Conservation (phyloP, 164 flowering plant species). For the Piper betle region DNA sequence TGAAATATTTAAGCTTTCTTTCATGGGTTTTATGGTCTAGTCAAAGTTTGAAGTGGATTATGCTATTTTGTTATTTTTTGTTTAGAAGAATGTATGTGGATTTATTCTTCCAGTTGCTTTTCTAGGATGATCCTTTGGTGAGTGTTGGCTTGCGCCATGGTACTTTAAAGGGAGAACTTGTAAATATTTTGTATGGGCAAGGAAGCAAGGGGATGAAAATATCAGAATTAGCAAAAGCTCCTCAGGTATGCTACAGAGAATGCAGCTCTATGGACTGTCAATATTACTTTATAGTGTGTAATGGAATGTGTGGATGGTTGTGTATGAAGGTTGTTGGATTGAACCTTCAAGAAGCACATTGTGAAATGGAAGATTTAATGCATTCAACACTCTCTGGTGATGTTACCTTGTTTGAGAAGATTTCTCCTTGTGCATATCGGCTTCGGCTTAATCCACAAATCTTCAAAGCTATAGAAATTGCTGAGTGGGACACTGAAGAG, state of each 20-base stretch:
- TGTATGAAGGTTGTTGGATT: slow-evolving; percentile 54
- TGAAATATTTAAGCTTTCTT: too few relatives aligned
- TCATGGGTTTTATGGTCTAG: too few relatives aligned
- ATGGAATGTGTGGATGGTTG: not conserved
- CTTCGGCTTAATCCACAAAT: slow-evolving; percentile 34
- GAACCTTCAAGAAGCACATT: slow-evolving; percentile 35
- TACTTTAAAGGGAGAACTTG: slow-evolving; percentile 75
- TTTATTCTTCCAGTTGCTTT: slow-evolving; percentile 2
- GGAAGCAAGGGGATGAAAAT: slow-evolving; percentile 69
- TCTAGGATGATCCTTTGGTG: slow-evolving; percentile 48
- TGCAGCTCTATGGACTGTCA: too few relatives aligned
- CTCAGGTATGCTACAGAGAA: slow-evolving; percentile 29
- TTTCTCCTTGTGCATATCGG: slow-evolving; percentile 66
- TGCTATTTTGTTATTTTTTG: not conserved
- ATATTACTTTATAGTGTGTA: not conserved
- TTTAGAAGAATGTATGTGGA: not conserved
- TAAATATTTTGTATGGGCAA: slow-evolving; percentile 44
- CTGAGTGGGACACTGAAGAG: slow-evolving; percentile 49
- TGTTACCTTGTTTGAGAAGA: slow-evolving; percentile 90
- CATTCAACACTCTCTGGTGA: slow-evolving; percentile 79
- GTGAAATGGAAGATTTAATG: slow-evolving; percentile 50
- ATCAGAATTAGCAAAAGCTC: slow-evolving; percentile 52
- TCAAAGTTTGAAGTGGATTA: not conserved
- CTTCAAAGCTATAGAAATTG: slow-evolving; percentile 23
- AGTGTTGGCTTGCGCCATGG: slow-evolving; percentile 64